phyloP scores from a whole-genome alignment of 768 basidiomycete genomes.

The Thelephora ganbajun region DNA sequence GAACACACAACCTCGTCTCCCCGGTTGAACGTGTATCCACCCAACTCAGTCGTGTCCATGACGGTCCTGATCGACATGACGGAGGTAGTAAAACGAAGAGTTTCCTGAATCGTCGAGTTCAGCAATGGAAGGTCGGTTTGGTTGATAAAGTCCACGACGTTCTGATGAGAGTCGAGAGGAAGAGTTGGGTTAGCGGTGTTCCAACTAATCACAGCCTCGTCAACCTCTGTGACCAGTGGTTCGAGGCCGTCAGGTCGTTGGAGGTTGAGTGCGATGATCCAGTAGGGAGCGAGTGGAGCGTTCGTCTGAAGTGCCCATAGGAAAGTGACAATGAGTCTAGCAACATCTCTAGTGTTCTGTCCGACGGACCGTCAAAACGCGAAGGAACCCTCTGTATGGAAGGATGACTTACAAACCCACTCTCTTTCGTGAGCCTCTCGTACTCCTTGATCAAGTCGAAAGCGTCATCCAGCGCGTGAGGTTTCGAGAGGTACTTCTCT shows the following conservation, averaged over 20 bases:
- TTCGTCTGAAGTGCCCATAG: conserved; percentile 15
- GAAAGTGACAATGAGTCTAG: conserved; percentile 6
- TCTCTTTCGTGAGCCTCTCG: background rate
- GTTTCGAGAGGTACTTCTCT: no score
- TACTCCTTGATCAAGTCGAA: conserved; percentile 6
- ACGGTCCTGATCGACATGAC: background rate
- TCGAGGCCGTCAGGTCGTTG: conserved; percentile 9
- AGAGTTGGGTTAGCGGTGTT: conserved; percentile 5
- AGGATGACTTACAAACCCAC: background rate
- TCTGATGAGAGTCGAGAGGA: conserved; percentile 1
- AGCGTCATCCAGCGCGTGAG: conserved; percentile 9
- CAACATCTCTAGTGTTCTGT: conserved; percentile 7
- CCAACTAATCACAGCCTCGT: background rate
- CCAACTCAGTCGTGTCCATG: background rate
- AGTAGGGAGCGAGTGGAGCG: conserved; percentile 10
- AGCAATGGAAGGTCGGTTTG: background rate
- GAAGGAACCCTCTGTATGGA: conserved; percentile 6
- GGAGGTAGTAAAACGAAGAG: conserved; percentile 4
- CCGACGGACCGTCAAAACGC: background rate
- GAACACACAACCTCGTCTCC: background rate
- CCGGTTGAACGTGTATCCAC: background rate
- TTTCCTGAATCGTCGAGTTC: conserved; percentile 10
- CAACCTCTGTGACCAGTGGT: background rate
- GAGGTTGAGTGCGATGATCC: background rate
- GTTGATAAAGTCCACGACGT: background rate